A percentile compares a stretch with the other conserved stretches of the same genome.
These are phyloP conservation scores for Microglena sp. DNA, from an alignment of 139 green algal species.

Conservation along the genomic window DNA sequence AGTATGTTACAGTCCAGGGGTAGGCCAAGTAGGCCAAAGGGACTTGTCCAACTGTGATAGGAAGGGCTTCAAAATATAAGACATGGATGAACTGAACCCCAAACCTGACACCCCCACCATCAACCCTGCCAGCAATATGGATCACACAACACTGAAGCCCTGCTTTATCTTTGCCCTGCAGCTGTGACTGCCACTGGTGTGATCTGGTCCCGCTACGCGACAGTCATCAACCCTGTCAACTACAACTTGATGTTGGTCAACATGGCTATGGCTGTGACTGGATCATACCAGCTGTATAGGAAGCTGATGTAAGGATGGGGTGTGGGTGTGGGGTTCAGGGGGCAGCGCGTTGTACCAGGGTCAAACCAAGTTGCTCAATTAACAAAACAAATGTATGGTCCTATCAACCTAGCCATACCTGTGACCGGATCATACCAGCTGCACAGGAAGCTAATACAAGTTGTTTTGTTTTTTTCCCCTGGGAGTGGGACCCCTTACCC, in stretches of 20 bases:
- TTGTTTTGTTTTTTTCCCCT: no score
- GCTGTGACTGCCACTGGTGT: constrained; percentile 78
- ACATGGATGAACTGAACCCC: neutral
- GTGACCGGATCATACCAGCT: constrained; percentile 80
- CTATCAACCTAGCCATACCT: constrained; percentile 86
- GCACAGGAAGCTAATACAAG: constrained; percentile 59
- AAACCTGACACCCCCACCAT: neutral
- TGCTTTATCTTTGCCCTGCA: constrained; percentile 12
- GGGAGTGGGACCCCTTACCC: no score
- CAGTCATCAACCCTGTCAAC: constrained; percentile 83
- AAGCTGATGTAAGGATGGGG: constrained; percentile 50
- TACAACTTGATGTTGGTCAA: constrained; percentile 95
- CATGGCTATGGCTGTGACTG: constrained; percentile 75
- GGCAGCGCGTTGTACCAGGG: no score
- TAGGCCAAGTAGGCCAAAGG: no score
- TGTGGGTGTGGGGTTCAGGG: no score
- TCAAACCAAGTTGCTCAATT: no score
- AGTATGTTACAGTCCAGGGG: no score
- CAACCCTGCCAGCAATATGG: neutral
- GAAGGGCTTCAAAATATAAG: no score
- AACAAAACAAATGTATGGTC: no score
- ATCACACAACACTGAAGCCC: neutral
- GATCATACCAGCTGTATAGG: constrained; percentile 72
- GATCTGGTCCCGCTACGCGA: constrained; percentile 85
- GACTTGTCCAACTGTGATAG: no score